Evolutionary conservation across 805 yeast species (phyloP).

Genomic region (Metschnikowia anglica): DNA sequence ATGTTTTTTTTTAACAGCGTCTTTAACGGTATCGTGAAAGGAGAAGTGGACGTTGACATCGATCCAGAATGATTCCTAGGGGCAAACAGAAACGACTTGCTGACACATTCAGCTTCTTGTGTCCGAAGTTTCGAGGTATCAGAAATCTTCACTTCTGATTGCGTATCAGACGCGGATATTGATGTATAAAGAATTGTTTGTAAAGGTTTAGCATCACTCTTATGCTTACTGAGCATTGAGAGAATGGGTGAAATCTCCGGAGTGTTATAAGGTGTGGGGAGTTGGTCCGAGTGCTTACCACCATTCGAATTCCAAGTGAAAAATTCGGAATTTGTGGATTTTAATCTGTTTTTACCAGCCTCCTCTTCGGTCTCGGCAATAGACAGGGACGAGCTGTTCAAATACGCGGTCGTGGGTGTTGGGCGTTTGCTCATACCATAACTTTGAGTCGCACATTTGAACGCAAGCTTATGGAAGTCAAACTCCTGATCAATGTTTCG

Average conservation of each 20-base stretch:
- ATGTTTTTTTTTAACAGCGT: conserved; percentile 18
- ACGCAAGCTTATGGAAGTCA: conserved; percentile 39
- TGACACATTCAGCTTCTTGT: neutral
- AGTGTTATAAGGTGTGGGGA: conserved; percentile 38
- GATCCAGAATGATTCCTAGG: neutral
- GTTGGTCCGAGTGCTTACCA: conserved; percentile 8
- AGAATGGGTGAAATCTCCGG: conserved; percentile 39
- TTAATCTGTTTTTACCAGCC: neutral
- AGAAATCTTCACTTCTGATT: neutral
- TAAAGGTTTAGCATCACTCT: neutral
- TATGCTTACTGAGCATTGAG: conserved; percentile 28
- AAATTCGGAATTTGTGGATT: neutral
- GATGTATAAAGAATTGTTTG: neutral
- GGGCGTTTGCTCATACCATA: neutral
- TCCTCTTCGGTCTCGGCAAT: conserved; percentile 9
- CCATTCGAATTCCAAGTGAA: conserved; percentile 1
- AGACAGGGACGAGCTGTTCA: conserved; percentile 1
- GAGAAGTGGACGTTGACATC: conserved; percentile 27
- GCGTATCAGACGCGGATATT: neutral
- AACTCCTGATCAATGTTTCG: conserved; percentile 59
- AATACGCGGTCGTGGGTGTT: neutral
- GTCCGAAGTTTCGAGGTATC: neutral
- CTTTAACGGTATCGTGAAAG: conserved; percentile 29
- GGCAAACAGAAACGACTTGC: conserved; percentile 9
- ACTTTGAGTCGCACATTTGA: conserved; percentile 11